A percentile compares a stretch with the other conserved stretches of the same genome.
Evolutionary conservation across 371 early-diverging fungal genomes (phyloP).

Genomic region (Blakeslea trispora): DNA sequence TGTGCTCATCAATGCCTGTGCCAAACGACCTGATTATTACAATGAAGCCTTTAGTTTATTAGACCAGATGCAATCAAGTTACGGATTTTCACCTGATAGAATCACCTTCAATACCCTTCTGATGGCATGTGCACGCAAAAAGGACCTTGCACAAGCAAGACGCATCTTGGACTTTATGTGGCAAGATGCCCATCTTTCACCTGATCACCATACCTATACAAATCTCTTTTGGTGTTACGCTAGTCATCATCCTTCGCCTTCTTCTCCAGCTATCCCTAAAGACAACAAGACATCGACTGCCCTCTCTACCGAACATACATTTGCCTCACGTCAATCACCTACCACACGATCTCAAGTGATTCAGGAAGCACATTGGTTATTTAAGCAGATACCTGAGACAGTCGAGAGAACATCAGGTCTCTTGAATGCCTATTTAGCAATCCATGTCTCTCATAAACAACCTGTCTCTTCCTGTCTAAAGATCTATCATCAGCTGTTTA

Average conservation of each 20-base stretch:
- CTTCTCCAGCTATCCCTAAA: too few species aligned
- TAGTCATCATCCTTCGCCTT: too few species aligned
- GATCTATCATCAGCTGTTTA: conserved; percentile 51
- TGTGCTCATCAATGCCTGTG: conserved; percentile 85
- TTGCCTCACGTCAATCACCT: conserved; percentile 35
- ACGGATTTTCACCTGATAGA: conserved; percentile 78
- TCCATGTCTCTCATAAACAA: conserved; percentile 61
- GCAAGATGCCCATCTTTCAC: conserved; percentile 40
- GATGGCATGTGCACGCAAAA: conserved; percentile 71
- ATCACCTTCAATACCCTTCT: conserved; percentile 83
- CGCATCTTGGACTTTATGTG: conserved; percentile 63
- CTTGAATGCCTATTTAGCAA: conserved; percentile 62
- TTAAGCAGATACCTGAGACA: conserved; percentile 33
- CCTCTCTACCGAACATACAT: conserved; percentile 13
- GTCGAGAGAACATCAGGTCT: conserved; percentile 50
- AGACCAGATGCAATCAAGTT: conserved; percentile 75
- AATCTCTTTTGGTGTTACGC: conserved; percentile 72
- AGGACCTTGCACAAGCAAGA: conserved; percentile 64
- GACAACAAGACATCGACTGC: neutral
- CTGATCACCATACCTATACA: conserved; percentile 61
- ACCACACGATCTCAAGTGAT: conserved; percentile 43
- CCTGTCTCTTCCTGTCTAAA: conserved; percentile 35
- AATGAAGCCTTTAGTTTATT: conserved; percentile 78
- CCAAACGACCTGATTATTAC: conserved; percentile 79
- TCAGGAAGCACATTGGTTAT: conserved; percentile 43